Base-by-base conservation (phyloP, 176 grass and related monocot species). In the Musa beccarii region DNA sequence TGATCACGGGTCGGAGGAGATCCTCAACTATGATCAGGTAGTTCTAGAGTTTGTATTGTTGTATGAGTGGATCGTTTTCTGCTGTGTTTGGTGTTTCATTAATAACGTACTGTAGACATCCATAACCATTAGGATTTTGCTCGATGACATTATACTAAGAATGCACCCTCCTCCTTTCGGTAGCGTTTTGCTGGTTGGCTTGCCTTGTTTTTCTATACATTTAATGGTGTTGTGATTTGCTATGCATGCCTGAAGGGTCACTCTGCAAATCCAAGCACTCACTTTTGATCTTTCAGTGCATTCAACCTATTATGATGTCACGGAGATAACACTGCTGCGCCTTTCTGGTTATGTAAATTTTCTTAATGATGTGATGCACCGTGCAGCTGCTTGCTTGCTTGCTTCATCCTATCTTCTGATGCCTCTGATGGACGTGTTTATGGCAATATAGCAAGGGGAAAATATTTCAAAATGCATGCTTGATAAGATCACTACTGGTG, bases 1-100 rank as follows among this genome's bases (percentile, higher is more conserved):
- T 52, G 59, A 63, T 76, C 74, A 76, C 51, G 59, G 24, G 5
- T 76, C 74, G 11, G 59, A 76, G 57, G 74, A 76, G 74, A 1
- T 76, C 34, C 74, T 76, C 23, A 76, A 64, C 43, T 64, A 76
- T 64, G 74, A 76, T 76, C 74, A 76, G 74, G 74, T 74, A 29
- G 10, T 56, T 29, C 17, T 28, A 13, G 16, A 3, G 34, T 70
- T 70, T 61, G 57, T 61, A 28, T 1, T 22, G 22, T 59, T 10
- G 7, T 13, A 10, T n/a, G 67, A 19, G 19, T n/a, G 9, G 11
- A 51, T n/a, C 16, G 11, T 2, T 69, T n/a, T 51, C 34, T 43
- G 34, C 34, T 43, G 34, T 43, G 34, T 43, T 43, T 43, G 34
- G 3, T 43, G 29, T 6, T 43, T 43, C 34, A 43, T 43, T 43